Evolutionary conservation across 495 filamentous ascomycete species (phyloP).

Genomic region (Aspergillus ostianus): DNA sequence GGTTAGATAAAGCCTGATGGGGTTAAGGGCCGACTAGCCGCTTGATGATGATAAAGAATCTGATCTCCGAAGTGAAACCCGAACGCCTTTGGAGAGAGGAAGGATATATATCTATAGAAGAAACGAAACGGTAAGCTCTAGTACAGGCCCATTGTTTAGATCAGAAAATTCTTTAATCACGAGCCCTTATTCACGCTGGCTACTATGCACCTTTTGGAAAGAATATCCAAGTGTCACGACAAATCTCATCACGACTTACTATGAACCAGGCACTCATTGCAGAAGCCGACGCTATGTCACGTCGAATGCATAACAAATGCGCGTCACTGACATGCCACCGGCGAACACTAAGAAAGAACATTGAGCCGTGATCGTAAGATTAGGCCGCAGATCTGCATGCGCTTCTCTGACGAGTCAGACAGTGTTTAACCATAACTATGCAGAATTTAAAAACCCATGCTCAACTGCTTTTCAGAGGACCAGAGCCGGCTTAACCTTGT

Average conservation of each 20-base stretch:
- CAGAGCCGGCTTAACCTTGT: too few species aligned
- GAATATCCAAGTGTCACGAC: conserved; percentile 8
- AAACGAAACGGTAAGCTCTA: conserved; percentile 7
- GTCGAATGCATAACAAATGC: conserved; percentile 22
- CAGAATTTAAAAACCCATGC: too few species aligned
- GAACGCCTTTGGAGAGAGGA: conserved; percentile 10
- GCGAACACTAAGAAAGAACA: too few species aligned
- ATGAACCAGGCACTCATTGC: conserved; percentile 8
- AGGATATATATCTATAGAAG: conserved; percentile 11
- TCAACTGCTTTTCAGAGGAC: too few species aligned
- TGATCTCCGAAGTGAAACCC: conserved; percentile 9
- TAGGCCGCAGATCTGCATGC: too few species aligned
- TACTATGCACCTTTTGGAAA: conserved; percentile 8
- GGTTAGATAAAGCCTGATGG: conserved; percentile 6
- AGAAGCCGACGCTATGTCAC: conserved; percentile 18
- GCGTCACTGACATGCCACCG: conserved; percentile 13
- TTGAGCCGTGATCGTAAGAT: too few species aligned
- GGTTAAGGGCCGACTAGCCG: conserved; percentile 5
- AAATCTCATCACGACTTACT: conserved; percentile 8
- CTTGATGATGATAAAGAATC: conserved; percentile 10
- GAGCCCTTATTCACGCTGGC: conserved; percentile 5
- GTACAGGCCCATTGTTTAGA: conserved; percentile 7
- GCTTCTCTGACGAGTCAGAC: too few species aligned
- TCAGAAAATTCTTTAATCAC: conserved; percentile 9
- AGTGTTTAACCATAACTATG: too few species aligned